Conservation (phyloP, 2,329 filamentous ascomycete species). For the Cladosporium sp. region DNA sequence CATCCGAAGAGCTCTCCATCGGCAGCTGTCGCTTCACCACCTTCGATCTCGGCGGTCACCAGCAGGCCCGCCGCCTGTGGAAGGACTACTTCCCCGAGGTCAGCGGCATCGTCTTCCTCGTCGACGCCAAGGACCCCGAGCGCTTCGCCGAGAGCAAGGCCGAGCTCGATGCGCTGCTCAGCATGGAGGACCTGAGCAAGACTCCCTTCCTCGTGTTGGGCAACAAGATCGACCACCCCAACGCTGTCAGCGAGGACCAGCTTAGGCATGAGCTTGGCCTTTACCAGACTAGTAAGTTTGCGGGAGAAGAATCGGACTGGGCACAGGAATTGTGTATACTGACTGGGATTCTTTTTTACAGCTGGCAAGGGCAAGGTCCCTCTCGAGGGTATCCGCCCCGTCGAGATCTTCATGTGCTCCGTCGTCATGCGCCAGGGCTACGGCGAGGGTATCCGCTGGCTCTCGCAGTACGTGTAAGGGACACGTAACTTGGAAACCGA, state of each 20-base stretch:
- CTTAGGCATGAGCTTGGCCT: constrained; percentile 87
- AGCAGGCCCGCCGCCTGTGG: constrained; percentile 93
- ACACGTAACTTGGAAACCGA: background rate
- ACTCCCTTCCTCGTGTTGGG: constrained; percentile 95
- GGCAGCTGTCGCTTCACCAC: constrained; percentile 82
- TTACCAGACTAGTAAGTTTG: constrained; percentile 76
- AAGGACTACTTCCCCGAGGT: constrained; percentile 98
- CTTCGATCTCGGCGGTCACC: constrained; percentile 90
- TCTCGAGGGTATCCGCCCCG: constrained; percentile 86
- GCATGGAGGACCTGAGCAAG: constrained; percentile 95
- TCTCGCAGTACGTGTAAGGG: constrained; percentile 80
- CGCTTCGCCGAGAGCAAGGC: constrained; percentile 92
- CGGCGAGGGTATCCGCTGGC: constrained; percentile 86
- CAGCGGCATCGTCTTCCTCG: constrained; percentile 93
- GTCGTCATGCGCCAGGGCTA: constrained; percentile 97
- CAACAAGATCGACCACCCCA: constrained; percentile 99
- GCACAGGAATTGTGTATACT: constrained; percentile 7
- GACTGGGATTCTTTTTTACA: constrained; percentile 21
- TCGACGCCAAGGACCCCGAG: constrained; percentile 96
- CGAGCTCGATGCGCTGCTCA: constrained; percentile 87
- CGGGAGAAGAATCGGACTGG: background rate
- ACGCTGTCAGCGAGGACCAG: constrained; percentile 94
- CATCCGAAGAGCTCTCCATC: constrained; percentile 88
- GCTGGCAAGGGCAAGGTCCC: constrained; percentile 88
- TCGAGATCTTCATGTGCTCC: constrained; percentile 99